A percentile compares a stretch with the other conserved stretches of the same genome.
phyloP scores from a whole-genome alignment of 2,329 filamentous ascomycete species.

The Penicillium sp. region DNA sequence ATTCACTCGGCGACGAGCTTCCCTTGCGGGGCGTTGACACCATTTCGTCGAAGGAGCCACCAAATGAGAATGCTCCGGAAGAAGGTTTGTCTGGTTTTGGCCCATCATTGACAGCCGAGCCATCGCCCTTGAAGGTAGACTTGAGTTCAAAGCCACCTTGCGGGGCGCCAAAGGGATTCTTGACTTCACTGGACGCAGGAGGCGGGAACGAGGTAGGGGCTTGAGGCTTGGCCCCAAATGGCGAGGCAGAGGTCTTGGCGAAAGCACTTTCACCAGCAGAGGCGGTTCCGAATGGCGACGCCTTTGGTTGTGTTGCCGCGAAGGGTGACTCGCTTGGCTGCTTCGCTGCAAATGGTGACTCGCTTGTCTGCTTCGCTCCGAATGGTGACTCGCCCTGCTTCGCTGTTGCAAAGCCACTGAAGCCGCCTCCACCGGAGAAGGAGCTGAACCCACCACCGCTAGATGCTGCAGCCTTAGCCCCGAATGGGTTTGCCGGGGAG shows the following conservation, averaged over 20 bases:
- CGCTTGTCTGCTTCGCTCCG: slow-evolving; percentile 12
- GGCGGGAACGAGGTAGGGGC: slow-evolving; percentile 28
- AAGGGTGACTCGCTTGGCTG: background rate
- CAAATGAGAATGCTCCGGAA: slow-evolving; percentile 39
- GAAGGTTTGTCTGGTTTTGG: slow-evolving; percentile 39
- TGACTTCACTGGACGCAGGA: slow-evolving; percentile 28
- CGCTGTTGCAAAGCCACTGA: slow-evolving; percentile 29
- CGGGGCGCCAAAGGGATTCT: slow-evolving; percentile 30
- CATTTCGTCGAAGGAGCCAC: slow-evolving; percentile 40
- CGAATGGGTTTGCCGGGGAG: slow-evolving; percentile 29
- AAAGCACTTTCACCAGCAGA: background rate
- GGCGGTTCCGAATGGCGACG: slow-evolving; percentile 9
- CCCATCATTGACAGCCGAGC: slow-evolving; percentile 39
- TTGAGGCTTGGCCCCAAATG: slow-evolving; percentile 31
- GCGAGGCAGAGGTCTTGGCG: slow-evolving; percentile 23
- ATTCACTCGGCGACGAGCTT: slow-evolving; percentile 32
- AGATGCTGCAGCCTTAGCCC: slow-evolving; percentile 15
- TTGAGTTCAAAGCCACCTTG: slow-evolving; percentile 41
- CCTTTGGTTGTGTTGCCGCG: background rate
- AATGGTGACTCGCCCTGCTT: slow-evolving; percentile 21
- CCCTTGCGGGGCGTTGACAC: slow-evolving; percentile 35
- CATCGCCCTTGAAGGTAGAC: slow-evolving; percentile 47
- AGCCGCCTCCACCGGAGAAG: slow-evolving; percentile 24
- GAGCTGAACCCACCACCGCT: slow-evolving; percentile 31
- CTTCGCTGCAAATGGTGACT: slow-evolving; percentile 14